These are phyloP conservation scores for Straminergon stramineum DNA, from an alignment of 225 moss, liverwort and hornwort species.

Conservation along the genomic window DNA sequence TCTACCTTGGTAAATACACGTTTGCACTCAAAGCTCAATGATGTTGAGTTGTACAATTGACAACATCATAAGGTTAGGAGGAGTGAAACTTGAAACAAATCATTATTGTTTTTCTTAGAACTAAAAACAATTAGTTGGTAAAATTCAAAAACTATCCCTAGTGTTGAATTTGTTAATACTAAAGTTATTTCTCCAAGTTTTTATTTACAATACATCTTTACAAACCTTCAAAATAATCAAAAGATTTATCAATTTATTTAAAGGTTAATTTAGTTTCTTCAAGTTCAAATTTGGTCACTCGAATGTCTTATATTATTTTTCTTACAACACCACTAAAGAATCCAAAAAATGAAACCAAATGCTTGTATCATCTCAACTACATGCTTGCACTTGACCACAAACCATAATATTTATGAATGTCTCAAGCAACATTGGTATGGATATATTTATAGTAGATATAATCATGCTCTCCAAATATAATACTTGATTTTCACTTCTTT, in stretches of 20 bases:
- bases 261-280: not conserved
- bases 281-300: not conserved
- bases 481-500: not conserved
- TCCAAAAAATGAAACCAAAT: not conserved
- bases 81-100: too few species aligned
- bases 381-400: not conserved
- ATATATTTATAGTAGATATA: not conserved
- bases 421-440: not conserved
- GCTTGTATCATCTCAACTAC: not conserved
- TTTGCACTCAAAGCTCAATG: too few species aligned
- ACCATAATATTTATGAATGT: not conserved
- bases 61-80: too few species aligned
- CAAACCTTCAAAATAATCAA: not conserved
- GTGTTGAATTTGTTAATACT: not conserved
- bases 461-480: not conserved
- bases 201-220: not conserved
- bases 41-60: too few species aligned
- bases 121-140: too few species aligned
- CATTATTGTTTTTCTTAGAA: too few species aligned
- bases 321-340: not conserved
- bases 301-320: not conserved
- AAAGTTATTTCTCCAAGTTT: not conserved
- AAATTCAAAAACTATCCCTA: too few species aligned
- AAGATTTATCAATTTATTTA: fast-evolving
- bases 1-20: too few species aligned